phyloP scores from a whole-genome alignment of 106 monocot species.

The Acorus gramineus region DNA sequence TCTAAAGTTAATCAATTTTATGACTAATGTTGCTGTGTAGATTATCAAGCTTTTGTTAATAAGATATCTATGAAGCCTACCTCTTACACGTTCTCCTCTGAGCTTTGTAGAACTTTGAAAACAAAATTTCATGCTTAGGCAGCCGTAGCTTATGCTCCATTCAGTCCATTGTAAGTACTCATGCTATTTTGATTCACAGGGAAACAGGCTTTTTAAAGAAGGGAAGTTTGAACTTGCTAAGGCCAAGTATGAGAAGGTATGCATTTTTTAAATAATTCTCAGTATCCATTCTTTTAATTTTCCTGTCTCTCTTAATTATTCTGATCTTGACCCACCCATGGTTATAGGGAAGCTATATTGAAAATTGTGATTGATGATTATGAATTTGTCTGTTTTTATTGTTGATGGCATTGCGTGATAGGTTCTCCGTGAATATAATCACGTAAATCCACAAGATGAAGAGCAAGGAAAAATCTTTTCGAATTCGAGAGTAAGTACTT shows the following conservation, averaged over 20 bases:
- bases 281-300: too few species aligned
- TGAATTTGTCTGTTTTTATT: too few species aligned
- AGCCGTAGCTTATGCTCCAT: too few species aligned
- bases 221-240: slow-evolving; percentile 96
- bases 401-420: slow-evolving; percentile 3
- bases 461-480: slow-evolving; percentile 85
- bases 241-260: slow-evolving; percentile 91
- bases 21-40: not conserved
- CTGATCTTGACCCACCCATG: not conserved
- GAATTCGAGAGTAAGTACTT: slow-evolving; percentile 75
- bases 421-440: slow-evolving; percentile 95
- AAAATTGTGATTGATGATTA: too few species aligned
- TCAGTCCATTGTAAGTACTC: not conserved
- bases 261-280: not conserved
- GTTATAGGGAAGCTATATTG: too few species aligned
- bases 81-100: too few species aligned
- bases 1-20: not conserved
- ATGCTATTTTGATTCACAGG: slow-evolving; percentile 39
- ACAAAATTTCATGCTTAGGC: too few species aligned
- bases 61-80: too few species aligned
- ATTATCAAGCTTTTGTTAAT: too few species aligned
- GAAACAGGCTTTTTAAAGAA: slow-evolving; percentile 94
- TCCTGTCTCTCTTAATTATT: slow-evolving; percentile 2
- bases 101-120: too few species aligned
- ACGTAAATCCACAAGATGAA: slow-evolving; percentile 92